Evolutionary conservation across 768 basidiomycete species (phyloP).

Genomic region (Lactarius indigo): DNA sequence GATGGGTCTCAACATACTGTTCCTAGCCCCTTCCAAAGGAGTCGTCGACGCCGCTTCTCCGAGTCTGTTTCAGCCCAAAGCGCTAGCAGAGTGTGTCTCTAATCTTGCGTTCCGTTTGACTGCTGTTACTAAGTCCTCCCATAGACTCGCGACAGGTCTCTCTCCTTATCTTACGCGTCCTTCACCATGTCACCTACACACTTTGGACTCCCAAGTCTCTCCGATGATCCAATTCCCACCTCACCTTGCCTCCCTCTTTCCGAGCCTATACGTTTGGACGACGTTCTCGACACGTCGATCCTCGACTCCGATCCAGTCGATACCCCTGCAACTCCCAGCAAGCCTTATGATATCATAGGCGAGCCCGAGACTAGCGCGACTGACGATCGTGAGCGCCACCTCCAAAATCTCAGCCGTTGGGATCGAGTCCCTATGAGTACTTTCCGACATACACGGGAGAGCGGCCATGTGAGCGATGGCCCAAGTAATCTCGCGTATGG

Average conservation of each 20-base stretch:
- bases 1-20: constrained; percentile 20
- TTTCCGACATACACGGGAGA: constrained; percentile 60
- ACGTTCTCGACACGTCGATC: constrained; percentile 73
- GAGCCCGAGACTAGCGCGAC: constrained; percentile 20
- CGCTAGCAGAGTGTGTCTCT: constrained; percentile 20
- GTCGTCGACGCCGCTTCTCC: constrained; percentile 19
- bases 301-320: constrained; percentile 51
- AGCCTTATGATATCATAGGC: constrained; percentile 22
- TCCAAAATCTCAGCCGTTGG: constrained; percentile 61
- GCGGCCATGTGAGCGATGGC: constrained; percentile 26
- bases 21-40: constrained; percentile 26
- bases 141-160: constrained; percentile 33
- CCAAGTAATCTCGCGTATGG: constrained; percentile 20
- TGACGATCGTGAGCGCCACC: constrained; percentile 37
- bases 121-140: constrained; percentile 22
- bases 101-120: not conserved
- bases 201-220: constrained; percentile 24
- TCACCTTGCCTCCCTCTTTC: constrained; percentile 30
- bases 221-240: constrained; percentile 36
- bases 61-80: constrained; percentile 20
- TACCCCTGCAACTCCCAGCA: not conserved
- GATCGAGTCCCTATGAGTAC: constrained; percentile 69
- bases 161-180: constrained; percentile 32
- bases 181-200: constrained; percentile 32
- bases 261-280: constrained; percentile 63